A percentile compares a stretch with the other conserved stretches of the same genome.
phyloP scores from a whole-genome alignment of 177 flowering plant genomes.

The Vitis hybrid region DNA sequence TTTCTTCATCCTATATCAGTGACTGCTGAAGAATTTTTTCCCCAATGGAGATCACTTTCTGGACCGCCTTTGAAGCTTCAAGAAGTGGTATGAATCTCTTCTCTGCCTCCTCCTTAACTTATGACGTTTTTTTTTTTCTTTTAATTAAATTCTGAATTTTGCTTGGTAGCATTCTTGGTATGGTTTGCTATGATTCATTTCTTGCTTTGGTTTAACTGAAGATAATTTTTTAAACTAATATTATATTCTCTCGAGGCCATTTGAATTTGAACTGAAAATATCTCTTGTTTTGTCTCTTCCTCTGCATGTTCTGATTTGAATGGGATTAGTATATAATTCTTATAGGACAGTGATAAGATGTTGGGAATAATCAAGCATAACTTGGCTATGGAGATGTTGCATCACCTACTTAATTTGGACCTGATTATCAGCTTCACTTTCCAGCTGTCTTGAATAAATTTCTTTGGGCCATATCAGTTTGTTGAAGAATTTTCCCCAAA shows the following conservation, averaged over 20 bases:
- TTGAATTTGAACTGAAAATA: neutral
- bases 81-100: slow-evolving; percentile 80
- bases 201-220: no score
- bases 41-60: slow-evolving; percentile 97
- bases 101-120: neutral
- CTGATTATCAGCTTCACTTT: slow-evolving; percentile 60
- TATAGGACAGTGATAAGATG: no score
- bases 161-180: no score
- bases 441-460: slow-evolving; percentile 93
- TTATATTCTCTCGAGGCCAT: neutral
- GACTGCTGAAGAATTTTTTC: slow-evolving; percentile 90
- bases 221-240: no score
- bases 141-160: neutral
- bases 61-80: slow-evolving; percentile 98
- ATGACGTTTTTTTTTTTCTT: neutral
- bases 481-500: slow-evolving; percentile 94
- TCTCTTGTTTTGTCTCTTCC: no score
- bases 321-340: no score
- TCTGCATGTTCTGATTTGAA: no score
- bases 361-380: no score
- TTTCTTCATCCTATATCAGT: slow-evolving; percentile 85
- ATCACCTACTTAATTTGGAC: no score
- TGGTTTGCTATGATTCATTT: no score
- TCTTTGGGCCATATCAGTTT: slow-evolving; percentile 79
- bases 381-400: no score